Base-by-base conservation (phyloP, 2,329 filamentous ascomycete species). In the Penicillium sp. region DNA sequence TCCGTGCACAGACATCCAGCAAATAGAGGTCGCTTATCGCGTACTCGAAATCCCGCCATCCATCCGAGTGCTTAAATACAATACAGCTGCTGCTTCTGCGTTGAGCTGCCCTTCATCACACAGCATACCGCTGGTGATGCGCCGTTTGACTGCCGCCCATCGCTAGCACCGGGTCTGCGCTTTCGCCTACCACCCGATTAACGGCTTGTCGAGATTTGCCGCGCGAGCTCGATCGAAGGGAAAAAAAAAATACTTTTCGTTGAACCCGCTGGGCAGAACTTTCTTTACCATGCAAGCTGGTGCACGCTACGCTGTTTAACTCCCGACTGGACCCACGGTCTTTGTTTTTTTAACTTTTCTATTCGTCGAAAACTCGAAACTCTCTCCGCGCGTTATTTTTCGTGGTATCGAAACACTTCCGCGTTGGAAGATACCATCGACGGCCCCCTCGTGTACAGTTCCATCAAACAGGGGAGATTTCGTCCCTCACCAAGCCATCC, bases 401-500 rank as follows among this genome's bases (percentile, higher is more conserved):
- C 20, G 18, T 55, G 43, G 42, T 53, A 47, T 46, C 45, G 12
- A 53, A 47, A 47, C 23, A 48, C 45, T 55, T 56, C 54, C 50
- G 18, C 43, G 16, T 42, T 53, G 53, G 56, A 55, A 49, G 35
- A 46, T 46, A 53, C 38, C 56, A 46, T 48, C 52, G 18, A 35
- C 52, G 28, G 35, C 24, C 35, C 33, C 45, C 18, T 43, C 52
- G 30, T 28, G 38, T 43, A 45, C 35, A 50, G 35, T 18, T 47
- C 49, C 23, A 59, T 71, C 71, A 74, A 43, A 42, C 38, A 55
- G 52, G 50, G 51, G 16, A 53, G 45, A 28, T 50, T 21, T 33
- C 49, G 28, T 58, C 77, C 56, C 56, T 54, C 14, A 30, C 16
- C 48, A 47, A 58, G 26, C 47, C 56, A 53, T 52, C 76, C 75